Percentiles rank a stretch among this genome's conserved stretches.
These are phyloP conservation scores for Coniochaeta sp. DNA, from an alignment of 2,329 filamentous ascomycete genomes.

Conservation along the genomic window DNA sequence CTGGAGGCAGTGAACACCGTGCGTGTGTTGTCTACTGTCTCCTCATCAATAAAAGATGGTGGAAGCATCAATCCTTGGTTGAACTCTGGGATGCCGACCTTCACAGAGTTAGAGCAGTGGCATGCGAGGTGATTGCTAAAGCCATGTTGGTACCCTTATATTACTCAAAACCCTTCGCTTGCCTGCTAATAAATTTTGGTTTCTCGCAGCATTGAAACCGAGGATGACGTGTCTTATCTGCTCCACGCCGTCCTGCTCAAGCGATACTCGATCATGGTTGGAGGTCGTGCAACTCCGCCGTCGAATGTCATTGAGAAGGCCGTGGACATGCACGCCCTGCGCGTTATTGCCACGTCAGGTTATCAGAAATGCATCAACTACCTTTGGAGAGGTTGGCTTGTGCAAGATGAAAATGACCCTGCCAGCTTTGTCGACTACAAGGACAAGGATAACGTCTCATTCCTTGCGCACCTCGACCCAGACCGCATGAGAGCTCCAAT, in stretches of 20 bases:
- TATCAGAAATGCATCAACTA: slow-evolving; percentile 94
- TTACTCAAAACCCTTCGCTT: background rate
- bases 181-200: background rate
- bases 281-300: slow-evolving; percentile 64
- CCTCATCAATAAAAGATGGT: slow-evolving; percentile 65
- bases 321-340: slow-evolving; percentile 83
- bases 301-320: slow-evolving; percentile 89
- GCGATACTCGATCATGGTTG: slow-evolving; percentile 73
- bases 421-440: slow-evolving; percentile 85
- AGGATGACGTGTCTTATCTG: slow-evolving; percentile 72
- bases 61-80: slow-evolving; percentile 65
- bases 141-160: slow-evolving; percentile 37
- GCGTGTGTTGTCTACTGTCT: slow-evolving; percentile 81
- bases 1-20: slow-evolving; percentile 65
- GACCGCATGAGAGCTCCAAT: slow-evolving; percentile 88
- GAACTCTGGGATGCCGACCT: slow-evolving; percentile 93
- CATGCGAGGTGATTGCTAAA: slow-evolving; percentile 91
- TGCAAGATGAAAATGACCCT: slow-evolving; percentile 91
- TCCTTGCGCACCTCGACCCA: slow-evolving; percentile 79
- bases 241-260: slow-evolving; percentile 77
- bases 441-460: slow-evolving; percentile 68
- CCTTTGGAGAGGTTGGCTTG: slow-evolving; percentile 91
- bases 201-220: slow-evolving; percentile 63
- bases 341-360: slow-evolving; percentile 82
- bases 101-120: slow-evolving; percentile 68